A percentile compares a stretch with the other conserved stretches of the same genome.
These are phyloP conservation scores for Chrysanthemum makinoi DNA, from an alignment of 129 eudicot species.

Conservation along the genomic window DNA sequence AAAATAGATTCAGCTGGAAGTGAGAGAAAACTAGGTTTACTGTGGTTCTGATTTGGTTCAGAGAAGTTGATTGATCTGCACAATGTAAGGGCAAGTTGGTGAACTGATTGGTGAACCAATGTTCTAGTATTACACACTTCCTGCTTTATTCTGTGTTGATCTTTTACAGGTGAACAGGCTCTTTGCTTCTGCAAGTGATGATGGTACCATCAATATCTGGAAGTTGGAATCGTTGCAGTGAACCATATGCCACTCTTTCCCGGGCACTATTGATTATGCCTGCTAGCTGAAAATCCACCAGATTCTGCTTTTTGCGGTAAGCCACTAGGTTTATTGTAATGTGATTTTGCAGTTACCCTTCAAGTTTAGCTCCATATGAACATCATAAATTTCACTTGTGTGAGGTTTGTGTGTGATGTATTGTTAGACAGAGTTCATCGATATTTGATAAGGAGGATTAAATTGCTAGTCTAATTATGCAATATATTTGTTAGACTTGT, in stretches of 20 bases:
- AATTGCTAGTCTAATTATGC: no score
- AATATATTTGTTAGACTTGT: no score
- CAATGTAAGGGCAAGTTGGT: no score
- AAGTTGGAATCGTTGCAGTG: constrained; percentile 42
- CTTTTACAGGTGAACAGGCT: constrained; percentile 54
- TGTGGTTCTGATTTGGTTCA: no score
- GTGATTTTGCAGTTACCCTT: neutral
- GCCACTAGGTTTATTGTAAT: neutral
- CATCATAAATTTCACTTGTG: neutral
- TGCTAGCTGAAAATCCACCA: neutral
- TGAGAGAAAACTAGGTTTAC: no score
- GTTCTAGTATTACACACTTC: no score
- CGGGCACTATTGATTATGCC: neutral
- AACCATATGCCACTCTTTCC: neutral
- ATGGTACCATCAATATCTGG: constrained; percentile 89
- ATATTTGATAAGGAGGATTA: no score
- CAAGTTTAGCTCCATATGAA: neutral
- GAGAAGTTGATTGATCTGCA: no score
- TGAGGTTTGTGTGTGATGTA: neutral
- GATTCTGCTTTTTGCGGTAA: no score
- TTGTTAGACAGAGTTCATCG: no score
- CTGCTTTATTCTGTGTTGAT: neutral
- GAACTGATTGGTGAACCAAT: no score
- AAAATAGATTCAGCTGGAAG: no score
- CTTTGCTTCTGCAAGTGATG: constrained; percentile 97